Evolutionary conservation across 2,329 filamentous ascomycete genomes (phyloP).

Genomic region (Trichophyton rubrum): DNA sequence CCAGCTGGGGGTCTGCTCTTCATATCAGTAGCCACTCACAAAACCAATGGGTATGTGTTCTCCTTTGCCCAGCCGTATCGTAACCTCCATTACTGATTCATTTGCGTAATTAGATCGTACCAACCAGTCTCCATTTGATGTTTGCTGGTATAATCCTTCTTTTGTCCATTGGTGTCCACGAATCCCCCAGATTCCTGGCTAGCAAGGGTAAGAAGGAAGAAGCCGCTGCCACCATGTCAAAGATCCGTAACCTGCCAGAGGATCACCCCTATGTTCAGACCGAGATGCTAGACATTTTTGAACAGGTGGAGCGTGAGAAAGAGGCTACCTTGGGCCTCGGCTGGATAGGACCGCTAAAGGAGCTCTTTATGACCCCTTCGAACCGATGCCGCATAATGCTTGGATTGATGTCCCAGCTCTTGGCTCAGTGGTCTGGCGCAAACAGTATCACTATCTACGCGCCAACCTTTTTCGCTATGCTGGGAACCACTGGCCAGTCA

Average conservation of each 20-base stretch:
- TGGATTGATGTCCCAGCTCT: conserved; percentile 51
- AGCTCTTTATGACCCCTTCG: conserved; percentile 43
- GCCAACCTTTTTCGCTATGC: conserved; percentile 55
- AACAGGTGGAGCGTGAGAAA: conserved; percentile 35
- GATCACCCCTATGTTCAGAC: conserved; percentile 34
- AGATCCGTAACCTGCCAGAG: conserved; percentile 34
- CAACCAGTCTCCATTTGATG: conserved; percentile 64
- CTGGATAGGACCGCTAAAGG: conserved; percentile 11
- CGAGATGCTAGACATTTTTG: conserved; percentile 19
- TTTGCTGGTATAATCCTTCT: conserved; percentile 60
- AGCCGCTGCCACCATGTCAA: conserved; percentile 17
- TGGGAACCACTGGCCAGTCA: conserved; percentile 53
- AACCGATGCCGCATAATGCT: conserved; percentile 61
- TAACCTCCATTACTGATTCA: not conserved
- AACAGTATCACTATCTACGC: conserved; percentile 64
- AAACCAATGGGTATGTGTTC: conserved; percentile 35
- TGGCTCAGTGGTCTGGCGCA: conserved; percentile 61
- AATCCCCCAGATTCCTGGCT: conserved; percentile 59
- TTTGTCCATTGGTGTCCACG: conserved; percentile 55
- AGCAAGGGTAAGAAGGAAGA: conserved; percentile 48
- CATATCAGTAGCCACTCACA: conserved; percentile 37
- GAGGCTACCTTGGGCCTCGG: conserved; percentile 29
- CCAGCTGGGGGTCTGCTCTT: conserved; percentile 51
- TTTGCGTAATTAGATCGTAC: conserved; percentile 34
- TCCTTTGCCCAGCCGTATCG: not conserved